These are phyloP conservation scores for Fusarium marasasianum DNA, from an alignment of 2,329 filamentous ascomycete genomes.

Conservation along the genomic window DNA sequence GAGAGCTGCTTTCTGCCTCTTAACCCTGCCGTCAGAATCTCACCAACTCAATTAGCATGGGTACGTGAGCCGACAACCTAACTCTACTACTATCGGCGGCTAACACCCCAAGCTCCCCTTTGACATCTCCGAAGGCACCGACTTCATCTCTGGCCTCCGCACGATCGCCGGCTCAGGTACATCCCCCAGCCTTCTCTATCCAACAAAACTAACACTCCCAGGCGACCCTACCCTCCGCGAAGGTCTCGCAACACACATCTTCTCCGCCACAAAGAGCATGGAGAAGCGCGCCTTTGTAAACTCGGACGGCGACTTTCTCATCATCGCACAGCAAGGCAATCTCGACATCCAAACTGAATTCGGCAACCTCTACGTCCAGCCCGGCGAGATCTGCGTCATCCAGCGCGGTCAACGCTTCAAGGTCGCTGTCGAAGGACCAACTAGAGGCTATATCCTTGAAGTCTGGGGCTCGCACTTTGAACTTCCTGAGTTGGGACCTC, in stretches of 20 bases:
- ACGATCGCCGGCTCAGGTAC: slow-evolving; percentile 57
- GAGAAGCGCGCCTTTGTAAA: slow-evolving; percentile 59
- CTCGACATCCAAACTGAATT: slow-evolving; percentile 76
- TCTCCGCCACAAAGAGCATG: slow-evolving; percentile 59
- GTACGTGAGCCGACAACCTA: background rate
- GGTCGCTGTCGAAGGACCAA: slow-evolving; percentile 59
- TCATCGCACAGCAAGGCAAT: slow-evolving; percentile 71
- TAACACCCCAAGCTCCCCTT: slow-evolving; percentile 31
- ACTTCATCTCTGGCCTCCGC: slow-evolving; percentile 52
- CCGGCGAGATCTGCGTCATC: slow-evolving; percentile 74
- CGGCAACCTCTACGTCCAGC: slow-evolving; percentile 70
- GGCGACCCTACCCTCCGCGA: slow-evolving; percentile 59
- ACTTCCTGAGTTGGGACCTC: slow-evolving; percentile 72
- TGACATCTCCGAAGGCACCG: slow-evolving; percentile 52
- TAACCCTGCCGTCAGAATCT: slow-evolving; percentile 36
- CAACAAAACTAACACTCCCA: background rate
- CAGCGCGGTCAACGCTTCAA: slow-evolving; percentile 67
- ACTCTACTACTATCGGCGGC: rapidly evolving
- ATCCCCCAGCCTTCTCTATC: rapidly evolving
- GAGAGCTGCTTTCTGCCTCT: slow-evolving; percentile 40
- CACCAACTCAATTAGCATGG: slow-evolving; percentile 40
- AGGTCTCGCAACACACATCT: slow-evolving; percentile 60
- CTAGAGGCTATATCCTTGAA: slow-evolving; percentile 73
- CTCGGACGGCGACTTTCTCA: slow-evolving; percentile 73
- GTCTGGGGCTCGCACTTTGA: slow-evolving; percentile 71